Base-by-base conservation (phyloP, 768 basidiomycete species). In the Gloeostereum incarnatum region DNA sequence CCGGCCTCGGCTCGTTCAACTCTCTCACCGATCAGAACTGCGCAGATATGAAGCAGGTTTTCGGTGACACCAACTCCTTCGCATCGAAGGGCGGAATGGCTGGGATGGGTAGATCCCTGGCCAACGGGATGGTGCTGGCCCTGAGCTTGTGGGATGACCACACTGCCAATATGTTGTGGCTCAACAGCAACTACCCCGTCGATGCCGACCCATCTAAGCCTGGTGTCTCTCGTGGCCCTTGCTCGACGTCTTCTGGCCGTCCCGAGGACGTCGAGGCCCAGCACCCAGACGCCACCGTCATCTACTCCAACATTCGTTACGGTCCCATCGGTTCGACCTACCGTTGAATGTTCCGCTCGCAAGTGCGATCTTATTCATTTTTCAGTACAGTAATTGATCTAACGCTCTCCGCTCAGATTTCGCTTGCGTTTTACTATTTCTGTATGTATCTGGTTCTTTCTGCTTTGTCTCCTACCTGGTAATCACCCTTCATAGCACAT, bases 241-340 rank as follows among this genome's bases (percentile, higher is more conserved):
- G 71, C 59, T 36, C 72, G 2, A 69, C 68, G 36, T 53, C 53
- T 31, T 69, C 69, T 26, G 72, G 73, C 41, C 54, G 49, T 3
- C 71, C 73, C 39, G 48, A 52, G 4, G 59, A 66, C 27, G 64
- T 73, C 45, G 70, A 72, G 54, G 31, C 51, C 17, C 35, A 55
- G 35, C 38, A 43, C 45, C 49, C 69, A 35, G 58, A 58, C 49
- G 61, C 68, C 21, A 57, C 57, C 16, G 71, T 75, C 53, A 63
- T 58, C 41, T 75, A 51, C 65, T 73, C 71, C 22, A 73, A 73
- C 65, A 75, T 73, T 61, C 63, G 58, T 52, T 68, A 65, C 50
- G 72, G 70, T 40, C 56, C 60, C 51, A 65, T 73, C 49, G 66
- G 64, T 43, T 63, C 67, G 20, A 72, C 71, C 39, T 71, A 14